A percentile compares a stretch with the other conserved stretches of the same genome.
phyloP scores from a whole-genome alignment of 169 alveolate species.

The Fabrea salina region DNA sequence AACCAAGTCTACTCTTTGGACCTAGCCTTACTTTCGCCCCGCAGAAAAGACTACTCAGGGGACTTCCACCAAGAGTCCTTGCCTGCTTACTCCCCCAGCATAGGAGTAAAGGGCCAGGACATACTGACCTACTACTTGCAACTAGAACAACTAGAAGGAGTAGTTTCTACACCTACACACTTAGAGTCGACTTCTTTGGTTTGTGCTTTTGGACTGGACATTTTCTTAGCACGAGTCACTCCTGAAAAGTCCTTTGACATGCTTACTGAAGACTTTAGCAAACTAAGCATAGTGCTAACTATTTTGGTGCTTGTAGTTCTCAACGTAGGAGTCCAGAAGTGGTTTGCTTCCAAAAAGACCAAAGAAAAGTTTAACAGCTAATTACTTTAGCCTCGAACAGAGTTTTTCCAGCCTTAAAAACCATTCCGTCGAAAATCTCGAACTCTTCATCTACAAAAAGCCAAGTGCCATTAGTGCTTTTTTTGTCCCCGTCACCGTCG shows the following conservation, averaged over 20 bases:
- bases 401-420: conserved; percentile 64
- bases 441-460: conserved; percentile 62
- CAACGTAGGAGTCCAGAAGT: background rate
- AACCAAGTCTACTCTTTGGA: conserved; percentile 40
- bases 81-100: conserved; percentile 48
- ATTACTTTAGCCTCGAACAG: conserved; percentile 39
- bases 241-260: conserved; percentile 60
- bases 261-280: conserved; percentile 44
- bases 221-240: conserved; percentile 38
- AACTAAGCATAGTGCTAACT: conserved; percentile 25
- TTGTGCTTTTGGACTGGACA: conserved; percentile 45
- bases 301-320: conserved; percentile 34
- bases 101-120: conserved; percentile 28
- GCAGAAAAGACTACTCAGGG: conserved; percentile 8
- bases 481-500: conserved; percentile 55
- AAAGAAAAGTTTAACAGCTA: conserved; percentile 2
- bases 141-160: conserved; percentile 31
- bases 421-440: conserved; percentile 54
- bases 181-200: conserved; percentile 53
- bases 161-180: conserved; percentile 38
- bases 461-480: conserved; percentile 78
- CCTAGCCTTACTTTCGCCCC: background rate
- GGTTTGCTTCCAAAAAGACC: background rate
- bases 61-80: conserved; percentile 28
- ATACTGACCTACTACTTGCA: conserved; percentile 26